These are phyloP conservation scores for Mortierella claussenii DNA, from an alignment of 192 early-diverging fungal species.

Conservation along the genomic window DNA sequence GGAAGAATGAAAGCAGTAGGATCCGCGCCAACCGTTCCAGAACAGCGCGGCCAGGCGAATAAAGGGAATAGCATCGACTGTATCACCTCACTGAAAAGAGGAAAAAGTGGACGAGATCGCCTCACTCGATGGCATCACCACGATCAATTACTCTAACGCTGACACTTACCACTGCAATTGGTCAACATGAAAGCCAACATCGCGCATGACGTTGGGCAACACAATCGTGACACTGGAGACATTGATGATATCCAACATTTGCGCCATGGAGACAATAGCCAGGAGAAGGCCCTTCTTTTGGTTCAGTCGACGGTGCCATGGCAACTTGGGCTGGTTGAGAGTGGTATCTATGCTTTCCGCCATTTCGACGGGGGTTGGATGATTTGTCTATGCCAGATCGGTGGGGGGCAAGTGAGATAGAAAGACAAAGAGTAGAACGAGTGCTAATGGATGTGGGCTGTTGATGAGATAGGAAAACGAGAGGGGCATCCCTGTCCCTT, in stretches of 20 bases:
- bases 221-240: conserved; percentile 16
- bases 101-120: background rate
- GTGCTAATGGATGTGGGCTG: too few relatives aligned
- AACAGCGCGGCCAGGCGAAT: too few relatives aligned
- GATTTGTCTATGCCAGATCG: too few relatives aligned
- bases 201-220: conserved; percentile 3
- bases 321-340: background rate
- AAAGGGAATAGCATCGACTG: background rate
- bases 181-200: conserved; percentile 13
- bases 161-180: conserved; percentile 31
- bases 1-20: too few relatives aligned
- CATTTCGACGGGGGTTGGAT: too few relatives aligned
- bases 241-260: conserved; percentile 33
- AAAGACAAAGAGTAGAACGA: too few relatives aligned
- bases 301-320: conserved; percentile 33
- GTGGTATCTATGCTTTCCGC: background rate
- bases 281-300: conserved; percentile 33
- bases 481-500: too few relatives aligned
- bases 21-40: too few relatives aligned
- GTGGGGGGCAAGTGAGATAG: too few relatives aligned
- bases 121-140: background rate
- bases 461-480: too few relatives aligned
- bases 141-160: too few relatives aligned
- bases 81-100: background rate
- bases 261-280: conserved; percentile 33